Evolutionary conservation across 352 stramenopile genomes (phyloP).

Genomic region (Phytopythium delawarense): DNA sequence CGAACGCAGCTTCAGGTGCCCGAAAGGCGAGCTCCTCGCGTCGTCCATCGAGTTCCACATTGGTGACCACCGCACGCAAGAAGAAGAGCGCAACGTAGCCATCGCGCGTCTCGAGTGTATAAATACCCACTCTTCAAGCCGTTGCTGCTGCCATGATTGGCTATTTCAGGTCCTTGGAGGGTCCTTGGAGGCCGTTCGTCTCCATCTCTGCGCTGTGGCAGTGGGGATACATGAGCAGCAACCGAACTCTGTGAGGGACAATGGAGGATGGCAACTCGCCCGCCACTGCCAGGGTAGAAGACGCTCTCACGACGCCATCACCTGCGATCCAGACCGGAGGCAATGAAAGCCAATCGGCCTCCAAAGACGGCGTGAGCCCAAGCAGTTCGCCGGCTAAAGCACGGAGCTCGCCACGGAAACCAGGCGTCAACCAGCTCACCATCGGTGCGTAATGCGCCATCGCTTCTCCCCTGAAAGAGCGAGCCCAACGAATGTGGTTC

Average conservation of each 20-base stretch:
- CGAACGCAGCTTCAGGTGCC: not conserved
- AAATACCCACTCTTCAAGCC: not conserved
- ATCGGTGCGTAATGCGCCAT: conserved; percentile 20
- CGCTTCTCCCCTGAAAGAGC: not conserved
- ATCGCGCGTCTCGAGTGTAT: not conserved
- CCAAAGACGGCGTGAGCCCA: not conserved
- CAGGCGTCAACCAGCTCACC: conserved; percentile 30
- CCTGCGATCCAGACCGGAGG: not conserved
- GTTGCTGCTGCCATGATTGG: not conserved
- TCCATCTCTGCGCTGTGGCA: not conserved
- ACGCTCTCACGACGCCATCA: not conserved
- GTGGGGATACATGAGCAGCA: not conserved
- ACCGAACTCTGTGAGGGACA: not conserved
- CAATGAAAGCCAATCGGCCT: not conserved
- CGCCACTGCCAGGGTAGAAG: not conserved
- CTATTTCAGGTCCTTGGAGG: not conserved
- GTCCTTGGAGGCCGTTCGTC: not conserved
- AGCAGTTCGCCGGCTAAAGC: not conserved
- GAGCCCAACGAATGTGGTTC: not conserved
- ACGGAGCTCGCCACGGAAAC: conserved; percentile 14
- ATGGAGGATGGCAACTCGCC: not conserved
- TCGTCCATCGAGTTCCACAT: not conserved
- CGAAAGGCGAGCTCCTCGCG: not conserved
- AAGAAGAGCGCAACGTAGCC: conserved; percentile 1
- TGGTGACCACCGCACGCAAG: not conserved